Base-by-base conservation (phyloP, 2,329 filamentous ascomycete genomes). In the Rhytidhysteron rufulum region DNA sequence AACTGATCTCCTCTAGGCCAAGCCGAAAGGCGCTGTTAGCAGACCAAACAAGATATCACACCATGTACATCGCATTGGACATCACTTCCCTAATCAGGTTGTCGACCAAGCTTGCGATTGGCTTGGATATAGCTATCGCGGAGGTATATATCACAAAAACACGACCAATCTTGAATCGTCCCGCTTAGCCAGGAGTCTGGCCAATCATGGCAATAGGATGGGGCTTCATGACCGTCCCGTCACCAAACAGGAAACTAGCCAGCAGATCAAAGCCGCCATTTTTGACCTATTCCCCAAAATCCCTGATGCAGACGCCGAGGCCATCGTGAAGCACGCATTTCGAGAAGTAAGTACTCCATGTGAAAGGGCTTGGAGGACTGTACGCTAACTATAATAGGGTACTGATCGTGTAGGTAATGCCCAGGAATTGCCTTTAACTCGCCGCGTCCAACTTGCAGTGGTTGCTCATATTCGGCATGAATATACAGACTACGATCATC, bases 201-300 rank as follows among this genome's bases (percentile, higher is more conserved):
- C 61, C 30, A 63, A 56, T 37, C 60, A 64, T 40, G 54, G 50
- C 13, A 49, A 53, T 22, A 45, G 57, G 25, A 51, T 60, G 39
- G 47, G 39, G 6, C 49, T 55, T 4, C 51, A 55, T 19, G 53
- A 52, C 21, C 47, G 42, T 43, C 58, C 52, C 18, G 59, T 39
- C 2, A 61, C 45, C 19, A 58, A 48, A 31, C 53, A 68, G 22
- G 72, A 70, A 11, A 71, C 76, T 35, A 75, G 77, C 43, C 72
- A 74, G n/a, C 72, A 80, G 53, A 76, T 80, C 36, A 68, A 73
- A 43, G 73, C 75, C 39, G 76, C 78, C 9, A 75, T 84, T 36
- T 75, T 70, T 45, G 80, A 83, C 52, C 65, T 83, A 20, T 83
- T 82, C 49, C 79, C 80, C 4, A 79, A 76, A 44, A 82, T 83